Percentiles rank a stretch among this genome's conserved stretches.
Evolutionary conservation across 202 grass and related monocot species (phyloP).

Genomic region (Schoenoplectus tabernaemontani): DNA sequence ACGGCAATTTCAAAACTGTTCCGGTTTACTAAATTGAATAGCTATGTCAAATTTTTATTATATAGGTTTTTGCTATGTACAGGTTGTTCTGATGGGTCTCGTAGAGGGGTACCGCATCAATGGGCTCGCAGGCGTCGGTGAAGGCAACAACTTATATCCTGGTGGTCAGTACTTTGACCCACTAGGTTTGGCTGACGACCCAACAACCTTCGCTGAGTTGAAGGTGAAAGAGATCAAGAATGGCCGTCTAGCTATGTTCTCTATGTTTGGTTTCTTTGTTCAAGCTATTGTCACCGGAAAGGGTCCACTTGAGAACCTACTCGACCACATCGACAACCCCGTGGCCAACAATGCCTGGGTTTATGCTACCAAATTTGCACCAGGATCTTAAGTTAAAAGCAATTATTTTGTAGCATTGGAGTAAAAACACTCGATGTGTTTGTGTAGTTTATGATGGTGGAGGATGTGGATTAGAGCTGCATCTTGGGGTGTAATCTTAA

Average conservation of each 20-base stretch:
- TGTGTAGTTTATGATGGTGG: constrained; percentile 22
- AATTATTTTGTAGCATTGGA: neutral
- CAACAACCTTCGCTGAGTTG: constrained; percentile 72
- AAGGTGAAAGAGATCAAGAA: constrained; percentile 99
- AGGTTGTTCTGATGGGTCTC: constrained; percentile 89
- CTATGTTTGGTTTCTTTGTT: constrained; percentile 97
- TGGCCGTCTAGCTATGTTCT: constrained; percentile 96
- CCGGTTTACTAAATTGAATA: neutral
- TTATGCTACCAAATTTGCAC: constrained; percentile 89
- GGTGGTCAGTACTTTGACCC: constrained; percentile 97
- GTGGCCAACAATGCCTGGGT: constrained; percentile 99
- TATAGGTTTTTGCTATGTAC: too few species aligned
- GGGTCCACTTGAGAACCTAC: constrained; percentile 89
- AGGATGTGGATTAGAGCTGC: constrained; percentile 46
- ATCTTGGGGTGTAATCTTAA: constrained; percentile 23
- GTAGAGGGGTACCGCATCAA: constrained; percentile 98
- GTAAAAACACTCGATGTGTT: constrained; percentile 14
- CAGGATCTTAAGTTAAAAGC: constrained; percentile 54
- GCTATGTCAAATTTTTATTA: neutral
- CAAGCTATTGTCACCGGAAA: constrained; percentile 97
- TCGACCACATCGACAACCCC: constrained; percentile 83
- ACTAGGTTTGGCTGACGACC: constrained; percentile 86
- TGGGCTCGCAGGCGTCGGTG: constrained; percentile 73
- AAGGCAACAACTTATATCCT: constrained; percentile 90
- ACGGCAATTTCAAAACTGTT: neutral